Base-by-base conservation (phyloP, 371 early-diverging fungal genomes). In the Lichtheimia ornata region DNA sequence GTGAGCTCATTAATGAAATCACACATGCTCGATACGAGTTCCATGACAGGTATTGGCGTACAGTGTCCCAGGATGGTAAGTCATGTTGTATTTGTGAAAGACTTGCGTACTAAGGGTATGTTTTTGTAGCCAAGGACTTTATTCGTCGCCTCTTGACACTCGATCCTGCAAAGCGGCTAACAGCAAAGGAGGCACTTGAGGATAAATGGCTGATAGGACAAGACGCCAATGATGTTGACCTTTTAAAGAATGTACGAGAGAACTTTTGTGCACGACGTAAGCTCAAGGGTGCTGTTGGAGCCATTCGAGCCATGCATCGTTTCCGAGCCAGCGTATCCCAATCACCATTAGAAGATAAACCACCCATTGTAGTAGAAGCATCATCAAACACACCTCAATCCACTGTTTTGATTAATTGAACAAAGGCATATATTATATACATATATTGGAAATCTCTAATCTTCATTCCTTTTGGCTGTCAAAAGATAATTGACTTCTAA, bases 181-280 rank as follows among this genome's bases (percentile, higher is more conserved):
- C 95, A 0, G 95, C 91, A 4, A 72, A 72, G 11, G 82, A 94
- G 68, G 97, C 97, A 4, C 81, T 95, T 53, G 65, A 84, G 27
- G 93, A 97, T 73, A 87, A 83, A 17, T 97, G 96, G 97, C 81
- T 96, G 62, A 77, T 85, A n/a, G 77, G 77, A 49, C 53, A 58
- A 28, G 74, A 81, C 24, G 79, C 80, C 13, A 76, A 73, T 25
- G 87, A 89, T 53, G 73, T 74, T n/a, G 90, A 91, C 75, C 77
- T 93, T 54, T 65, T 93, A 45, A 85, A 86, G 5, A 82, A 85
- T 35, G 89, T 91, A 44, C 84, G 83, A 20, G 85, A 85, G 51
- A 82, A 87, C 56, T 88, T 90, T 72, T 80, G 86, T 53, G 77
- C 89, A 47, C 72, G 78, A 51, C 65, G 70, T 27, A 70, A 64